Conservation (phyloP, 768 basidiomycete genomes). For the Mrakia hoshinonis region DNA sequence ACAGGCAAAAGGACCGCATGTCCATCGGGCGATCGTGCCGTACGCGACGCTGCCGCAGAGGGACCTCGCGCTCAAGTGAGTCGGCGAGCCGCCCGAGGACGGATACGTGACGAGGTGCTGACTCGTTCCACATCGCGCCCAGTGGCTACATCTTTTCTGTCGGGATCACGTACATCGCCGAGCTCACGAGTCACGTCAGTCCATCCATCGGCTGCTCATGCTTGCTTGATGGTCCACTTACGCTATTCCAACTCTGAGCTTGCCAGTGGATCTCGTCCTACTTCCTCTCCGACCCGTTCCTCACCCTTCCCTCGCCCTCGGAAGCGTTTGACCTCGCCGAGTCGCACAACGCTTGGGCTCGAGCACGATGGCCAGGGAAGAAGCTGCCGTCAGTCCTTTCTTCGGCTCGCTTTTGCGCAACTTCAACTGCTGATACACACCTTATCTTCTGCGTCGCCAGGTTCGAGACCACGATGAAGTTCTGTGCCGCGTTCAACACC, state of each 20-base stretch:
- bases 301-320: background rate
- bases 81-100: background rate
- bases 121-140: background rate
- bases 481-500: too few relatives aligned
- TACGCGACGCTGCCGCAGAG: background rate
- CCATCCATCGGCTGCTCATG: background rate
- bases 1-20: background rate
- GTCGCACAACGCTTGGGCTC: background rate
- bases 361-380: background rate
- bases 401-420: background rate
- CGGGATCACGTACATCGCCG: background rate
- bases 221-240: too few relatives aligned
- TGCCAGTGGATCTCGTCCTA: constrained; percentile 3
- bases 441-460: too few relatives aligned
- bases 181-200: background rate
- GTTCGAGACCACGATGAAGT: too few relatives aligned
- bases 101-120: background rate
- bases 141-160: background rate
- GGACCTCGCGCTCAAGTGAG: background rate
- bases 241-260: background rate
- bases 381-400: background rate
- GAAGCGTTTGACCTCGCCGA: background rate
- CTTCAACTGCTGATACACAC: too few relatives aligned
- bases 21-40: background rate
- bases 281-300: background rate